Percentiles rank a stretch among this genome's conserved stretches.
phyloP scores from a whole-genome alignment of 345 rosid species.

The Lumnitzera littorea region DNA sequence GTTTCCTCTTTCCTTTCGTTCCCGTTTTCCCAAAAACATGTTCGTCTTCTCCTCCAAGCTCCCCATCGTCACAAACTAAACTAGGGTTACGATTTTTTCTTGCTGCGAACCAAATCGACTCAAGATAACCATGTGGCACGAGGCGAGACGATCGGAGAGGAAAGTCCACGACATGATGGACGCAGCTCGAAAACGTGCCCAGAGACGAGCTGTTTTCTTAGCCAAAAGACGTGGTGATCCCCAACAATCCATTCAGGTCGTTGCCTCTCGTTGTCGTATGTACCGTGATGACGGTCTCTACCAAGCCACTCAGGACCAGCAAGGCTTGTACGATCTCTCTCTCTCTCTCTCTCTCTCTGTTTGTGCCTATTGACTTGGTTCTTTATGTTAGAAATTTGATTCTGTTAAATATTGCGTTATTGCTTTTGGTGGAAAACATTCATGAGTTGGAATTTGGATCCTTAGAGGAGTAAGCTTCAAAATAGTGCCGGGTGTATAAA shows the following conservation, averaged over 20 bases:
- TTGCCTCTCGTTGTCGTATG: constrained; percentile 59
- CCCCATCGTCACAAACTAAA: neutral
- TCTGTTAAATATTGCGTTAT: neutral
- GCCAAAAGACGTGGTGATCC: constrained; percentile 97
- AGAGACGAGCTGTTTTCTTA: constrained; percentile 73
- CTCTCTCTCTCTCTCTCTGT: neutral
- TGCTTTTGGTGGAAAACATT: neutral
- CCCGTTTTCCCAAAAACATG: too few relatives aligned
- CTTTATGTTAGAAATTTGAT: neutral
- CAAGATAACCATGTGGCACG: constrained; percentile 81
- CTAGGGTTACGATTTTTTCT: neutral
- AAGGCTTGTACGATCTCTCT: constrained; percentile 57
- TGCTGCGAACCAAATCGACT: constrained; percentile 9
- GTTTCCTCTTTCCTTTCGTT: too few relatives aligned
- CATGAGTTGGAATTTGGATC: neutral
- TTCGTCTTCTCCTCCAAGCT: too few relatives aligned
- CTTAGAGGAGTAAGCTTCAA: neutral
- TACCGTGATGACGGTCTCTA: constrained; percentile 87
- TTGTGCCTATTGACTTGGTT: neutral
- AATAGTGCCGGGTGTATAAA: too few relatives aligned
- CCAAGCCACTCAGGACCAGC: constrained; percentile 81
- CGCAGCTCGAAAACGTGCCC: constrained; percentile 97
- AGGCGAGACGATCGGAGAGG: constrained; percentile 95
- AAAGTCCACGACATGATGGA: constrained; percentile 99
- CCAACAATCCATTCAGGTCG: constrained; percentile 77